A percentile compares a stretch with the other conserved stretches of the same genome.
phyloP scores from a whole-genome alignment of 345 rosid species.

The Boechera retrofracta region DNA sequence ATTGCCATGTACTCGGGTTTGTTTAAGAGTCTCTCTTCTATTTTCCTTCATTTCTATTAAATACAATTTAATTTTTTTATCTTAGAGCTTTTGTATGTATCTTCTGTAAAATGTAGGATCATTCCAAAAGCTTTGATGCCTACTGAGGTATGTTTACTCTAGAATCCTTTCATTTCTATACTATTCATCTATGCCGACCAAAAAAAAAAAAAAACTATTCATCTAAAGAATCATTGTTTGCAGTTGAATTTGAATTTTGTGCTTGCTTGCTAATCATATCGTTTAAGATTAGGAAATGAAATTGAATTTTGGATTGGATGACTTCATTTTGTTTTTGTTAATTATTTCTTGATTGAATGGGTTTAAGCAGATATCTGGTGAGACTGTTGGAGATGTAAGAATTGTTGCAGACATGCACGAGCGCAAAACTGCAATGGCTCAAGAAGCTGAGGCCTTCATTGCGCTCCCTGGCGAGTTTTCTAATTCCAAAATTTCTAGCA shows the following conservation, averaged over 20 bases:
- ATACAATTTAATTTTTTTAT: neutral
- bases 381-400: slow-evolving; percentile 83
- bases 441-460: slow-evolving; percentile 90
- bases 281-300: too few relatives aligned
- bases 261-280: too few relatives aligned
- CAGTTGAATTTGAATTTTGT: too few relatives aligned
- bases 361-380: slow-evolving; percentile 73
- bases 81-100: neutral
- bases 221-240: too few relatives aligned
- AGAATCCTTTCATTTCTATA: neutral
- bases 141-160: slow-evolving; percentile 58
- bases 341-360: neutral
- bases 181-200: neutral
- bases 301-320: neutral
- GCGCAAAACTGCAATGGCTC: slow-evolving; percentile 93
- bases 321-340: neutral
- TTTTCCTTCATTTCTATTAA: neutral
- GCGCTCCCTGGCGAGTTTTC: slow-evolving; percentile 79
- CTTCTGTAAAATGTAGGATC: slow-evolving; percentile 48
- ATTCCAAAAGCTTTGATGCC: slow-evolving; percentile 87
- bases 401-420: slow-evolving; percentile 90
- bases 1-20: slow-evolving; percentile 81
- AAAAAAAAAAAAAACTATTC: neutral
- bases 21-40: slow-evolving; percentile 6
- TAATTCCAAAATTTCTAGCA: neutral